phyloP scores from a whole-genome alignment of 176 grass and related monocot species.

The Aegilops tauschii region DNA sequence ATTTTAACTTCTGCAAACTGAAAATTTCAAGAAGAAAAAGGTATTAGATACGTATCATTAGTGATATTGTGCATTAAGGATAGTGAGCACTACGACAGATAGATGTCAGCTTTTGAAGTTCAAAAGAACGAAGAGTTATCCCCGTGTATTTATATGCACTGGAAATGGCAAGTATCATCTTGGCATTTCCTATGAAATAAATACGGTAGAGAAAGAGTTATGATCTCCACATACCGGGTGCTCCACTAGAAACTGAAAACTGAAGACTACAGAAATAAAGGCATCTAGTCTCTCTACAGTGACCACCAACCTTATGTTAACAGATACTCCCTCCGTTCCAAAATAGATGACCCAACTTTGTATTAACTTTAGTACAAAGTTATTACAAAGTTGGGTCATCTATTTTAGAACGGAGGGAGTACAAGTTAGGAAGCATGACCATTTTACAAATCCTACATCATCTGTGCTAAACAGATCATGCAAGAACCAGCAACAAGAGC shows the following conservation, averaged over 20 bases:
- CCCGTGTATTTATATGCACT: background rate
- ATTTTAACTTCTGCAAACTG: too few relatives aligned
- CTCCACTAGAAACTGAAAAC: background rate
- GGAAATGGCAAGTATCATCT: background rate
- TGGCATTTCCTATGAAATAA: background rate
- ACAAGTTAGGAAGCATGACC: background rate
- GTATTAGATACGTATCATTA: background rate
- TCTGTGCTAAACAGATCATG: background rate
- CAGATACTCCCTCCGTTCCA: background rate
- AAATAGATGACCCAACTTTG: too few relatives aligned
- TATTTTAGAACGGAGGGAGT: background rate
- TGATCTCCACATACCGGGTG: background rate
- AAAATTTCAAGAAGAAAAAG: too few relatives aligned
- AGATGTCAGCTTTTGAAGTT: background rate
- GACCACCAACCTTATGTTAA: background rate
- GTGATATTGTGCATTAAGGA: background rate
- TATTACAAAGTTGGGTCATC: too few relatives aligned
- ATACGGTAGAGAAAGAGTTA: background rate
- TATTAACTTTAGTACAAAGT: too few relatives aligned
- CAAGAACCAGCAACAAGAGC: background rate
- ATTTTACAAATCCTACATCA: background rate
- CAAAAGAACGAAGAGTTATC: background rate
- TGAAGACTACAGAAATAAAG: background rate
- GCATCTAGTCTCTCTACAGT: background rate
- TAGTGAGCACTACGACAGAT: background rate